phyloP scores from a whole-genome alignment of 2,329 filamentous ascomycete genomes.

The Neurospora sp. region DNA sequence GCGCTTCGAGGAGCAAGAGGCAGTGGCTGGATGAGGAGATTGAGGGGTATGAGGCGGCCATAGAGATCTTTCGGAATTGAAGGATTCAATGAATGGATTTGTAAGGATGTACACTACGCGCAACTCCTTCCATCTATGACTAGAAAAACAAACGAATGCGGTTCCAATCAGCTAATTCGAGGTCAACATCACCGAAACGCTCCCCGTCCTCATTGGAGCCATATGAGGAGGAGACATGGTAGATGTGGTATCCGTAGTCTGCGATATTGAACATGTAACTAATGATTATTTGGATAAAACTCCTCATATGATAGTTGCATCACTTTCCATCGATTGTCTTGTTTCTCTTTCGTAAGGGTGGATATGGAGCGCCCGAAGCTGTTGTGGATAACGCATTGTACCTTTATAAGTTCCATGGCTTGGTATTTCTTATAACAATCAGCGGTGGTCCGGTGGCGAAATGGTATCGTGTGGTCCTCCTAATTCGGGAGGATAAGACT shows the following conservation, averaged over 20 bases:
- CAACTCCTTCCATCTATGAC: too few relatives aligned
- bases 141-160: too few relatives aligned
- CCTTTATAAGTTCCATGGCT: neutral
- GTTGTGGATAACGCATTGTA: neutral
- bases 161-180: too few relatives aligned
- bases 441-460: neutral
- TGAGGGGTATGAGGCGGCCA: slow-evolving; percentile 30
- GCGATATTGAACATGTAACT: neutral
- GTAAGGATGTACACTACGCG: too few relatives aligned
- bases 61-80: slow-evolving; percentile 13
- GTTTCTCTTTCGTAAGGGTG: neutral
- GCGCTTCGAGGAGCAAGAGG: slow-evolving; percentile 29
- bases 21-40: slow-evolving; percentile 35
- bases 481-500: neutral
- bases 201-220: too few relatives aligned
- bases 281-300: neutral
- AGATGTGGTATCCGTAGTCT: neutral
- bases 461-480: neutral
- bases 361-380: neutral
- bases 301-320: neutral
- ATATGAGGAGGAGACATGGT: neutral
- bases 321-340: neutral
- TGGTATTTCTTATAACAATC: neutral
- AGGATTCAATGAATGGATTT: neutral
- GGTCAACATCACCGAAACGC: too few relatives aligned